Percentiles rank a stretch among this genome's conserved stretches.
Conservation (phyloP, 2,329 filamentous ascomycete species). For the Fusarium longipes region DNA sequence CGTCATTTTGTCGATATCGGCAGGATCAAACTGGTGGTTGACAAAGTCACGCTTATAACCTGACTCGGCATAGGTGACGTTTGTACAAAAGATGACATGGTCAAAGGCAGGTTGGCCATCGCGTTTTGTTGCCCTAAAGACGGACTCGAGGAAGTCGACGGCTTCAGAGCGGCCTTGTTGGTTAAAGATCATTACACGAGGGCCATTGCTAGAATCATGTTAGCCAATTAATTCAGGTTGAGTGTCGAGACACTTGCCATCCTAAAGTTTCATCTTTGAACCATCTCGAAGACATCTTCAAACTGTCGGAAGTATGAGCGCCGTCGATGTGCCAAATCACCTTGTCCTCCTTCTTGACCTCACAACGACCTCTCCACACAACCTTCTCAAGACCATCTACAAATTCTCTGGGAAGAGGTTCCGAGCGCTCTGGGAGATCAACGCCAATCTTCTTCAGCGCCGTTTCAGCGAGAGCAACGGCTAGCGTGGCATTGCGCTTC, state of each 20-base stretch:
- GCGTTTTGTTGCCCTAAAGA: slow-evolving; percentile 54
- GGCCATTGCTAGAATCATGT: slow-evolving; percentile 48
- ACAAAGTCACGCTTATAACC: slow-evolving; percentile 69
- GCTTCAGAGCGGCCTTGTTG: slow-evolving; percentile 73
- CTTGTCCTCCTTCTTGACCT: slow-evolving; percentile 63
- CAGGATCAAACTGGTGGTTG: slow-evolving; percentile 64
- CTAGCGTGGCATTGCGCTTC: slow-evolving; percentile 67
- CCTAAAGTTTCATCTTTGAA: slow-evolving; percentile 69
- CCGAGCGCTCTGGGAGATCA: slow-evolving; percentile 37
- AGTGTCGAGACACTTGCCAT: slow-evolving; percentile 42
- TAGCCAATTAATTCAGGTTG: background rate
- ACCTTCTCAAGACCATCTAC: slow-evolving; percentile 78
- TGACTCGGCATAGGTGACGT: slow-evolving; percentile 67
- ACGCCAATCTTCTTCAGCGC: slow-evolving; percentile 60
- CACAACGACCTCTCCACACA: slow-evolving; percentile 83
- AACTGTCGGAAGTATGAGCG: slow-evolving; percentile 91
- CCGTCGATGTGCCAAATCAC: slow-evolving; percentile 91
- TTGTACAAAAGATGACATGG: slow-evolving; percentile 85
- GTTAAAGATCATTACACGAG: slow-evolving; percentile 83
- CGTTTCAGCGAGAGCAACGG: slow-evolving; percentile 63
- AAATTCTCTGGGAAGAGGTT: slow-evolving; percentile 70
- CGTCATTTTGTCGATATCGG: slow-evolving; percentile 62
- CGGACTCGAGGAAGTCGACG: slow-evolving; percentile 63
- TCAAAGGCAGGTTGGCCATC: slow-evolving; percentile 63
- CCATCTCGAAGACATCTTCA: slow-evolving; percentile 84